Base-by-base conservation (phyloP, 2,329 filamentous ascomycete genomes). In the Blumeriella jaapii region DNA sequence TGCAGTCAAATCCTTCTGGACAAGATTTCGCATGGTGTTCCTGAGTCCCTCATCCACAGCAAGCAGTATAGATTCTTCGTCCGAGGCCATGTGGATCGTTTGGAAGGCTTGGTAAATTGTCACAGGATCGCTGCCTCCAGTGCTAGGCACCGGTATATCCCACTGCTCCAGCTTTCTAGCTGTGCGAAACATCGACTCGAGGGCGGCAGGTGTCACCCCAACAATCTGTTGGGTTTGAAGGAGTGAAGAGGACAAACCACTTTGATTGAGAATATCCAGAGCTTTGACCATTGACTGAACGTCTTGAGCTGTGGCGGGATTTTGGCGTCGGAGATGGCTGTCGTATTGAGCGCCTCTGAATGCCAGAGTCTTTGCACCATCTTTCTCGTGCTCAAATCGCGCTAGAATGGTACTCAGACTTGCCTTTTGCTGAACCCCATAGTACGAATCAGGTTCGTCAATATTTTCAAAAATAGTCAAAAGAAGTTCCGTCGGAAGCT, bases 371-470 rank as follows among this genome's bases (percentile, higher is more conserved):
- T 93, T 93, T 32, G 78, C 67, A 0, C 87, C 87, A 48, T 93
- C 80, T 31, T 78, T 78, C 59, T 98, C 91, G 53, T 95, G 89
- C 47, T 94, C 85, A 4, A 96, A 68, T 7, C 83, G 78, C 32
- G 80, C 73, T 39, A 96, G 65, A 1, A 96, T 80, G 8, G 80
- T 84, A 11, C 71, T 66, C 11, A 98, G 61, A 38, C 77, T 86
- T 5, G 85, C 72, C 25, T 74, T 73, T 56, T 93, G 82, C 26
- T 83, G 74, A 6, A 95, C 69, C 3, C 91, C 93, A 54, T 98
- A 98, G 56, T 93, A 98, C 1, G 86, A 80, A 56, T 99, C 91
- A 2, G 87, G 89, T 51, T 99, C 93, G 53, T 95, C 87, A 29
- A 98, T 82, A 41, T 84, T 89, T 53, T 84, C 81, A 55, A 91